Base-by-base conservation (phyloP, 306 rosid genomes). In the Rosa multiflora region DNA sequence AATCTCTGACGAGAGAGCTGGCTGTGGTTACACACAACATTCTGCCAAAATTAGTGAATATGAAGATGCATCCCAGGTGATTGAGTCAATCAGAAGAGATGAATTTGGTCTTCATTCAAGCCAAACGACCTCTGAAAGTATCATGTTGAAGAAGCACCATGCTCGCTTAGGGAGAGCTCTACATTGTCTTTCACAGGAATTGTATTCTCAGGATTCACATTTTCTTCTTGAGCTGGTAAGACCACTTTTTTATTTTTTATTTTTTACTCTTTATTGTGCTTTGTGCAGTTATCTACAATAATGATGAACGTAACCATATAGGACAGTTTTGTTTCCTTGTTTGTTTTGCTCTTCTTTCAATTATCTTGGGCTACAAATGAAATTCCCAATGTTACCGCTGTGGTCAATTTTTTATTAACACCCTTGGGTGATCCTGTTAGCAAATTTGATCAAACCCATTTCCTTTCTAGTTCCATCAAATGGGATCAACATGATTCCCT, bases 91-190 rank as follows among this genome's bases (percentile, higher is more conserved):
- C 71, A 92, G 99, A 85, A 85, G 81, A 69, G 98, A 95, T 83
- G 99, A 95, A 77, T 95, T 95, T 88, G 98, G 99, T 81, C 91
- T 95, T 73, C 91, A 90, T 88, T 88, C 92, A 63, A 85, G 83
- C 80, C 87, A 89, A 73, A 85, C 94, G 7, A 85, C 79, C 59
- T 74, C 42, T 82, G 96, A 92, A 74, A 87, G 84, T 85, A 74
- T 83, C 86, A 86, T 95, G 91, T 73, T 95, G 88, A 84, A 84
- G 88, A 95, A 92, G 88, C 99, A 92, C 76, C 99, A 95, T 74
- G 97, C 99, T 76, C 95, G 99, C 77, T 81, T 95, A 74, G 99
- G 99, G 76, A 91, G 99, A 88, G 99, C 99, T 73, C 88, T 95
- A 69, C 95, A 92, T 76, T 95, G 98, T 80, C 99, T 95, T 88